A percentile compares a stretch with the other conserved stretches of the same genome.
phyloP scores from a whole-genome alignment of 2,329 filamentous ascomycete genomes.

The Ophiocordyceps camponoti-rufipedis region DNA sequence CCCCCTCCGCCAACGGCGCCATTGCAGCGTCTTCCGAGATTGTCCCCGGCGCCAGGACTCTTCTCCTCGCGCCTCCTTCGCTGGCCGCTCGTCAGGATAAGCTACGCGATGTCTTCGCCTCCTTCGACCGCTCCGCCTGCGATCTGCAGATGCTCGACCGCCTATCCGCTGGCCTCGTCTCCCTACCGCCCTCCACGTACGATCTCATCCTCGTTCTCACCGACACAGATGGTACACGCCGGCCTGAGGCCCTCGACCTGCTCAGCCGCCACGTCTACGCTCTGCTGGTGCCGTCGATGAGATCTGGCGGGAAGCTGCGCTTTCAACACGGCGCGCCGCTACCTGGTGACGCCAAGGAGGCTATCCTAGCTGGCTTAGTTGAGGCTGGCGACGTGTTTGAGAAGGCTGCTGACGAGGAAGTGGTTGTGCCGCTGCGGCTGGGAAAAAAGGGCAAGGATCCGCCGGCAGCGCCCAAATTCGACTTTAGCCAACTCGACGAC shows the following conservation, averaged over 20 bases:
- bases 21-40: conserved; percentile 24
- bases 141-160: conserved; percentile 98
- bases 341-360: conserved; percentile 45
- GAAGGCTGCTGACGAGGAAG: conserved; percentile 48
- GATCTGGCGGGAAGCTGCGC: conserved; percentile 46
- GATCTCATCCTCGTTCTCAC: conserved; percentile 71
- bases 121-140: conserved; percentile 56
- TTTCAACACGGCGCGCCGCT: conserved; percentile 48
- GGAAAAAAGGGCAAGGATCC: conserved; percentile 17
- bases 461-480: conserved; percentile 25
- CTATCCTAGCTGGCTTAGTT: conserved; percentile 66
- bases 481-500: conserved; percentile 35
- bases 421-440: conserved; percentile 33
- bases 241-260: conserved; percentile 41
- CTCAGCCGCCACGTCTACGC: conserved; percentile 50
- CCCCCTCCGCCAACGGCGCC: conserved; percentile 25
- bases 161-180: conserved; percentile 61
- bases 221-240: conserved; percentile 50
- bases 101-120: conserved; percentile 50
- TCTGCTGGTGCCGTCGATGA: conserved; percentile 52
- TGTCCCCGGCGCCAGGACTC: conserved; percentile 30
- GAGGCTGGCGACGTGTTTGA: conserved; percentile 45
- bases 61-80: conserved; percentile 80
- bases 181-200: conserved; percentile 61
- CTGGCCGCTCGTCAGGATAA: conserved; percentile 71